Conservation (phyloP, 768 basidiomycete genomes). For the Tulasnella sp. region DNA sequence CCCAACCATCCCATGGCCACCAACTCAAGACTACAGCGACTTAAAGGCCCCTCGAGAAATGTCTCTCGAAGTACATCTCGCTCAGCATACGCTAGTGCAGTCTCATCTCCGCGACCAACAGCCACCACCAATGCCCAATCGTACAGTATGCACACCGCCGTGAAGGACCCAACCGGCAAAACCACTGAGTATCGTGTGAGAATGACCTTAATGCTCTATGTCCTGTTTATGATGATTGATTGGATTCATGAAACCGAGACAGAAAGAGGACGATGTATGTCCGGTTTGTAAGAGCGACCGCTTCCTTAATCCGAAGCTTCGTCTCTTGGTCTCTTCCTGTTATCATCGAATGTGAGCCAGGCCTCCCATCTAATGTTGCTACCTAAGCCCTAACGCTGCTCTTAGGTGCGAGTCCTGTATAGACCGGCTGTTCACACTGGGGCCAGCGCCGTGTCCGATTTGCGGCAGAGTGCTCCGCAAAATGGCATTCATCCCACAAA, state of each 20-base stretch:
- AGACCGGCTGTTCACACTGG: slow-evolving; percentile 88
- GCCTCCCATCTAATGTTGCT: not conserved
- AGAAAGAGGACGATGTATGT: slow-evolving; percentile 91
- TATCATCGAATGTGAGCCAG: slow-evolving; percentile 87
- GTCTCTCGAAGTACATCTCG: slow-evolving; percentile 1
- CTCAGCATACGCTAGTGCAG: slow-evolving; percentile 4
- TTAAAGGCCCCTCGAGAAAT: not conserved
- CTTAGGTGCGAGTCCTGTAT: slow-evolving; percentile 96
- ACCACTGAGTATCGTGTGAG: slow-evolving; percentile 72
- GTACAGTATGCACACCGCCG: slow-evolving; percentile 22
- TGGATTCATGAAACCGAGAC: not conserved
- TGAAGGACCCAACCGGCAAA: slow-evolving; percentile 77
- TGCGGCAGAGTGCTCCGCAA: slow-evolving; percentile 83
- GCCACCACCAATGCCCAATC: not conserved
- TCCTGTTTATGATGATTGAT: not conserved
- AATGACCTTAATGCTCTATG: slow-evolving; percentile 16
- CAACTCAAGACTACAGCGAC: not conserved
- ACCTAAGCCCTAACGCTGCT: slow-evolving; percentile 18
- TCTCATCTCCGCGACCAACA: not conserved
- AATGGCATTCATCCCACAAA: slow-evolving; percentile 89
- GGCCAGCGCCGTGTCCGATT: slow-evolving; percentile 92
- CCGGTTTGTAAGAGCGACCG: slow-evolving; percentile 96
- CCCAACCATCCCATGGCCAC: not conserved
- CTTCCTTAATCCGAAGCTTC: slow-evolving; percentile 87
- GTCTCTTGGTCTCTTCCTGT: slow-evolving; percentile 88